Evolutionary conservation across 768 basidiomycete species (phyloP).

Genomic region (Tremella yokohamensis): DNA sequence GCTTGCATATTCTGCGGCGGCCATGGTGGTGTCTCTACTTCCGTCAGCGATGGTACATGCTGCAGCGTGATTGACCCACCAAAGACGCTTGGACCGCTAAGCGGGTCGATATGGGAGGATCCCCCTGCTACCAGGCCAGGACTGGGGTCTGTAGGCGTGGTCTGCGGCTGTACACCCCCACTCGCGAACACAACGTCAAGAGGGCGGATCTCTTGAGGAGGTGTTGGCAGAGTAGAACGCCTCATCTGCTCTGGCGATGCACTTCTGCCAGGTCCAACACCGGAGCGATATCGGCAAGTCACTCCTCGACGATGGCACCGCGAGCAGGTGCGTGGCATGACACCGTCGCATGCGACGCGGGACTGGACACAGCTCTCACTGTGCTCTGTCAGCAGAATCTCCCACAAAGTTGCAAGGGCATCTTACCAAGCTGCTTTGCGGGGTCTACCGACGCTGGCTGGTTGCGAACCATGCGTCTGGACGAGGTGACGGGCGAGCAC

Average conservation of each 20-base stretch:
- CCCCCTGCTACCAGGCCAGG: background rate
- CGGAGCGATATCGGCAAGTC: conserved; percentile 4
- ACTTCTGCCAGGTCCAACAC: background rate
- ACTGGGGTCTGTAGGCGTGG: background rate
- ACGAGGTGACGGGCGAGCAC: conserved; percentile 12
- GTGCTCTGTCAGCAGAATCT: background rate
- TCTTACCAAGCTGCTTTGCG: conserved; percentile 15
- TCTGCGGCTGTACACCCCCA: no score
- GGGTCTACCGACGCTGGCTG: conserved; percentile 10
- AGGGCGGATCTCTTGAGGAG: no score
- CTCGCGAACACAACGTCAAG: no score
- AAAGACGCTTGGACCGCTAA: no score
- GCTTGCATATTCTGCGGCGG: no score
- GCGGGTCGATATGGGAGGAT: no score
- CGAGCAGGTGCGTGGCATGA: conserved; percentile 2
- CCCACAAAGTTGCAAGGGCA: background rate
- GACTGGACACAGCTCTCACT: background rate
- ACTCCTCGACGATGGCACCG: background rate
- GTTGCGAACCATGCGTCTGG: background rate
- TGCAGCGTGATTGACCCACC: no score
- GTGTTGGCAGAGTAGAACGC: background rate
- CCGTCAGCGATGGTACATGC: background rate
- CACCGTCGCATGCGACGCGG: conserved; percentile 6
- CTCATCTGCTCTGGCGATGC: conserved; percentile 7
- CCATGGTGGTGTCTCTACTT: background rate